These are phyloP conservation scores for Metschnikowia continentalis DNA, from an alignment of 805 yeast species.

Conservation along the genomic window DNA sequence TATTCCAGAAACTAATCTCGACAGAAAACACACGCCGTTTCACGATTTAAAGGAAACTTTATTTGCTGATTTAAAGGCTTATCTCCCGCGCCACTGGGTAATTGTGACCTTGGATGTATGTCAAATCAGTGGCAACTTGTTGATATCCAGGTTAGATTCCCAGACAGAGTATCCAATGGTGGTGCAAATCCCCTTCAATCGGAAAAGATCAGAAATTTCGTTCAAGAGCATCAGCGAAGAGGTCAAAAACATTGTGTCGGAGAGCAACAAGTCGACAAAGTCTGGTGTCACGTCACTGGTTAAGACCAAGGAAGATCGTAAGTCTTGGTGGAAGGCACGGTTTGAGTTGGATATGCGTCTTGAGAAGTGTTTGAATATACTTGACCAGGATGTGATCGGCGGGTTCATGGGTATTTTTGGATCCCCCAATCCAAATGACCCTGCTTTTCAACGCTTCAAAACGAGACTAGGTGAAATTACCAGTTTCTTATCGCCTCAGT, in stretches of 20 bases:
- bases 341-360: constrained; percentile 57
- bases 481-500: neutral
- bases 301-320: constrained; percentile 54
- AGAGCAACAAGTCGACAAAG: constrained; percentile 61
- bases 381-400: constrained; percentile 72
- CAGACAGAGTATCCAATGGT: constrained; percentile 37
- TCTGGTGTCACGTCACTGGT: constrained; percentile 49
- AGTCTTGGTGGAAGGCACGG: constrained; percentile 75
- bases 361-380: constrained; percentile 45
- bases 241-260: constrained; percentile 45
- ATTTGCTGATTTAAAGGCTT: constrained; percentile 9
- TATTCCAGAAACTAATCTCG: constrained; percentile 7
- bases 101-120: constrained; percentile 61
- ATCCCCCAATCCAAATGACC: constrained; percentile 22
- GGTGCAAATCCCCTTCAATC: constrained; percentile 56
- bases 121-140: constrained; percentile 51
- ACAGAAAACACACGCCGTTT: constrained; percentile 5
- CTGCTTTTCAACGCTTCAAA: constrained; percentile 18
- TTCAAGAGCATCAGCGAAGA: constrained; percentile 34
- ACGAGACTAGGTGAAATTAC: constrained; percentile 17
- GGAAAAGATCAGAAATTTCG: constrained; percentile 43
- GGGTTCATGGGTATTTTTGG: constrained; percentile 67
- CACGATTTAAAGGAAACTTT: constrained; percentile 12
- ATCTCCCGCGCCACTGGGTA: constrained; percentile 48
- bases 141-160: constrained; percentile 42